These are phyloP conservation scores for Ganoderma boninense DNA, from an alignment of 1,284 basidiomycete species.

Conservation along the genomic window DNA sequence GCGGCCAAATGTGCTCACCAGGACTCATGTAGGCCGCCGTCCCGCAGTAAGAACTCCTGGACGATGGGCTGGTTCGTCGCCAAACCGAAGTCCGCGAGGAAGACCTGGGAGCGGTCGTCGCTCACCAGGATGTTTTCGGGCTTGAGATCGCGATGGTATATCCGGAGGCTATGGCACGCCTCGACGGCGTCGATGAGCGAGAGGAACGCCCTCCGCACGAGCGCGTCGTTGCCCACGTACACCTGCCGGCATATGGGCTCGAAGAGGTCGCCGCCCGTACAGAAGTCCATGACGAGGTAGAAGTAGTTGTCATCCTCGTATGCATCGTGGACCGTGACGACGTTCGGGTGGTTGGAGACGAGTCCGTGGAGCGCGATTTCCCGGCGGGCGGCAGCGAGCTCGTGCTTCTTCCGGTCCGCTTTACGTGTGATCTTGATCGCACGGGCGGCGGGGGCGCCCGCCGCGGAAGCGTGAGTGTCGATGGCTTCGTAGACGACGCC, in stretches of 20 bases:
- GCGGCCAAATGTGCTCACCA: conserved; percentile 41
- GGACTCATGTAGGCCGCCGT: conserved; percentile 67
- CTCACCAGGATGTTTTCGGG: conserved; percentile 76
- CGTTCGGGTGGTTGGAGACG: conserved; percentile 60
- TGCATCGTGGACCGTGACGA: conserved; percentile 64
- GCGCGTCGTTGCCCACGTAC: conserved; percentile 55
- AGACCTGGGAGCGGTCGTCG: conserved; percentile 52
- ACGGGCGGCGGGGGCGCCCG: conserved; percentile 49
- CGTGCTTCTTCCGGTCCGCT: conserved; percentile 27
- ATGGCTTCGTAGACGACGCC: conserved; percentile 35
- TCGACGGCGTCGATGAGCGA: conserved; percentile 70
- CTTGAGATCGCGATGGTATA: conserved; percentile 77
- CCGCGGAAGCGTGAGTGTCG: conserved; percentile 63
- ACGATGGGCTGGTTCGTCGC: conserved; percentile 57
- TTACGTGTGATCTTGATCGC: conserved; percentile 36
- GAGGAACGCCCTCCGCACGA: conserved; percentile 59
- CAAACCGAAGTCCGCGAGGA: conserved; percentile 73
- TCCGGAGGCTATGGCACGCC: conserved; percentile 62
- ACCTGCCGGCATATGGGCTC: conserved; percentile 60
- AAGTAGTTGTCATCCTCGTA: conserved; percentile 59
- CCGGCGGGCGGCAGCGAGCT: conserved; percentile 24
- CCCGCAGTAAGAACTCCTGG: conserved; percentile 56
- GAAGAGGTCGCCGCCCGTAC: conserved; percentile 69
- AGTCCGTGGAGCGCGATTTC: conserved; percentile 54
- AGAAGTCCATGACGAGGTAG: conserved; percentile 69